A percentile compares a stretch with the other conserved stretches of the same genome.
Conservation (phyloP, 352 stramenopile species). For the Globisporangium paddicum region DNA sequence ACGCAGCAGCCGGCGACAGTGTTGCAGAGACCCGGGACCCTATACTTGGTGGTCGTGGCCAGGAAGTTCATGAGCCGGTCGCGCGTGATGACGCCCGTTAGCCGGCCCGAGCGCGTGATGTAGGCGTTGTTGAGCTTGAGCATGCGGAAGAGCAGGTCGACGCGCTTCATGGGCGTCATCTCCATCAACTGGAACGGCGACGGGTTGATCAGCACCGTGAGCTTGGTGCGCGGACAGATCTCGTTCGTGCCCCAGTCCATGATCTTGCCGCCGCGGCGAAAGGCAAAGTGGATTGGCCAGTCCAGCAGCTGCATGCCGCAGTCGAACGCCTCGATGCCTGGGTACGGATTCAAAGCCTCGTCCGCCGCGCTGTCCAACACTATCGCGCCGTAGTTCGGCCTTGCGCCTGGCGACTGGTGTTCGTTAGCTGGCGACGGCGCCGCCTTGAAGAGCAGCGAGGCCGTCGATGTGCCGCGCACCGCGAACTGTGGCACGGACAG, state of each 20-base stretch:
- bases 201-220: slow-evolving; percentile 73
- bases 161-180: slow-evolving; percentile 78
- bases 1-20: slow-evolving; percentile 29
- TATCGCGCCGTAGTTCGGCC: neutral
- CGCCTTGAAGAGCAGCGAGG: slow-evolving; percentile 25
- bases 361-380: neutral
- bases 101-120: slow-evolving; percentile 68
- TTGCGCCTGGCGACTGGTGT: no score
- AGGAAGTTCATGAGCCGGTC: slow-evolving; percentile 78
- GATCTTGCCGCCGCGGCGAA: slow-evolving; percentile 60
- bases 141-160: slow-evolving; percentile 87
- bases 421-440: slow-evolving; percentile 13
- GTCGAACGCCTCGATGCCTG: slow-evolving; percentile 10
- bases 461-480: slow-evolving; percentile 11
- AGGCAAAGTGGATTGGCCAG: slow-evolving; percentile 63
- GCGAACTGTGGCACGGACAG: neutral
- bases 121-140: slow-evolving; percentile 89
- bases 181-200: slow-evolving; percentile 81
- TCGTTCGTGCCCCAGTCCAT: slow-evolving; percentile 77
- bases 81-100: slow-evolving; percentile 78
- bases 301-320: slow-evolving; percentile 27
- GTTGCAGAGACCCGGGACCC: slow-evolving; percentile 43
- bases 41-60: slow-evolving; percentile 59
- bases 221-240: slow-evolving; percentile 48
- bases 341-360: slow-evolving; percentile 8